These are phyloP conservation scores for Colletotrichum sansevieriae DNA, from an alignment of 2,329 filamentous ascomycete species.

Conservation along the genomic window DNA sequence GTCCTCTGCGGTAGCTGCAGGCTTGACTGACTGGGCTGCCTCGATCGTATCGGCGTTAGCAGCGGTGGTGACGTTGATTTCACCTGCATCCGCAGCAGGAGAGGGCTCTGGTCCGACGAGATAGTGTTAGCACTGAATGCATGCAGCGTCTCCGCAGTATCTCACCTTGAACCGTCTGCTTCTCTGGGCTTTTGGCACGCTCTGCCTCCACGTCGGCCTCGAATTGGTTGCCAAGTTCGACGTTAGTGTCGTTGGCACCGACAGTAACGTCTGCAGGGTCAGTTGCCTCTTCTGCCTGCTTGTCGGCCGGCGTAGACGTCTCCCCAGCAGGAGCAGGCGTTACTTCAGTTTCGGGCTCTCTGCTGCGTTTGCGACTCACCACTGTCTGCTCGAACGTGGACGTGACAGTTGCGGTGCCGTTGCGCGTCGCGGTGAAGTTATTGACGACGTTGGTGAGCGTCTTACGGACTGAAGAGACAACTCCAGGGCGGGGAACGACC, in stretches of 20 bases:
- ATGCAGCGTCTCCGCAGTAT: fast-evolving
- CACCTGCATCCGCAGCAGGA: constrained; percentile 9
- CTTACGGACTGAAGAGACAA: constrained; percentile 23
- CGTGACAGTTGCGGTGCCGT: constrained; percentile 18
- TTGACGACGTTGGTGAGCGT: constrained; percentile 12
- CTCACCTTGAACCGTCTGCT: constrained; percentile 22
- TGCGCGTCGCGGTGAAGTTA: constrained; percentile 13
- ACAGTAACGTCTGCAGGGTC: constrained; percentile 14
- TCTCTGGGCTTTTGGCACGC: constrained; percentile 28
- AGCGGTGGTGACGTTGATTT: constrained; percentile 27
- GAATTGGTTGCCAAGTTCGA: constrained; percentile 30
- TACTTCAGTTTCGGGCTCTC: constrained; percentile 25
- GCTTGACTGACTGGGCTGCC: constrained; percentile 17
- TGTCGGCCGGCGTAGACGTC: background rate
- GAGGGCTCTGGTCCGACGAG: background rate
- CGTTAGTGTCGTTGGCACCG: constrained; percentile 14
- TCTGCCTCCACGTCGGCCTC: constrained; percentile 13
- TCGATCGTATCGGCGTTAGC: constrained; percentile 23
- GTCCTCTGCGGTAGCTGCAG: background rate
- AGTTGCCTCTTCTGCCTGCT: background rate
- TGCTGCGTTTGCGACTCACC: constrained; percentile 35
- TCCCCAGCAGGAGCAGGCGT: constrained; percentile 7
- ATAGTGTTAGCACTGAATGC: background rate
- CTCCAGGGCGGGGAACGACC: background rate
- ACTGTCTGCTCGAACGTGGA: constrained; percentile 30